Evolutionary conservation across 192 early-diverging fungal species (phyloP), one percentile per base, ranked within the genome.

Genomic region (Diversispora epigaea): DNA sequence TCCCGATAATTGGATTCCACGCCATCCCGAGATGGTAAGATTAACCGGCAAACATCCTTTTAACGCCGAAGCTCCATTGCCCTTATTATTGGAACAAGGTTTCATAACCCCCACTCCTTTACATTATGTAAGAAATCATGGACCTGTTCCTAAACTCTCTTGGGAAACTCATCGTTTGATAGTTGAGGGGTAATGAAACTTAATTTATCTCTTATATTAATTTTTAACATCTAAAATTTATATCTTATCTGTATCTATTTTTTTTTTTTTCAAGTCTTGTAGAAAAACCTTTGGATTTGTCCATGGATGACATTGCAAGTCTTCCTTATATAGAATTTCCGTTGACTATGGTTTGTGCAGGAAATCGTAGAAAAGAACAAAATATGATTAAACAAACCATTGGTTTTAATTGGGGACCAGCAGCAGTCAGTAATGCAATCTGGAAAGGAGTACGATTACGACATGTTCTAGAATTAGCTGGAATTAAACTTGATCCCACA

Each of bases 111-210:
- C 91, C 22, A 67, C 67, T 25, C 67, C 80, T 39, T 64, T 91
- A 46, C 89, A 92, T 75, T 89, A 87, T 78, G 90, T 91, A n/a
- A 68, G 90, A 14, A 92, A 92, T 67, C 90, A 91, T 76, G 90
- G 90, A 2, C 57, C 86, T 25, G 90, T 91, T 3, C 89, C 90
- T 32, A 73, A 90, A 25, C 63, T 84, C 47, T 62, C 78, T 17
- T 83, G 78, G 79, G 76, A 81, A n/a, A 75, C 58, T 6, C 84
- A 86, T 64, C 39, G 6, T 3, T 21, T 91, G 43, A 47, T 68
- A 21, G 80, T 90, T 62, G 71, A 70, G 45, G 87, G 85, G 75
- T 86, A 78, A 62, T 49, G 39, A 41, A 45, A 17, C 43, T 41
- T 63, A 63, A 10, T 63, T 9, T 32, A 0, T 44, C 62, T 64